A percentile compares a stretch with the other conserved stretches of the same genome.
phyloP scores from a whole-genome alignment of 139 green algal genomes.

The Coelastrella sp. region DNA sequence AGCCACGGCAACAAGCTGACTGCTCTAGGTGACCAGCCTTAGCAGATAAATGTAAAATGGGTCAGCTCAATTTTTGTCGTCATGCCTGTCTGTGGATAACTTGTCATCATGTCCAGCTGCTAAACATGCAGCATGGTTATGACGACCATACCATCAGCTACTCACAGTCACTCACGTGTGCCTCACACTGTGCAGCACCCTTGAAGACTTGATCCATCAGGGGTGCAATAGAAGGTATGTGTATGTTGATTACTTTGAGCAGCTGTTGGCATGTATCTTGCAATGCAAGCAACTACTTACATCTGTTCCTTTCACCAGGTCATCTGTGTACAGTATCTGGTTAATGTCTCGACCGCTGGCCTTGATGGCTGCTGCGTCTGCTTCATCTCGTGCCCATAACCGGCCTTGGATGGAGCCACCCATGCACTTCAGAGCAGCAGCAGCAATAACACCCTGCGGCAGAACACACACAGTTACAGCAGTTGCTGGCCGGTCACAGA shows the following conservation, averaged over 20 bases:
- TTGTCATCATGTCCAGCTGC: too few relatives aligned
- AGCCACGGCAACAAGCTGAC: background rate
- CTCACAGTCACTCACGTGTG: too few relatives aligned
- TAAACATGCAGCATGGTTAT: too few relatives aligned
- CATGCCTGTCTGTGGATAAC: too few relatives aligned
- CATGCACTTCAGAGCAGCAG: constrained; percentile 77
- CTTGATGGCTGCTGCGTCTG: constrained; percentile 61
- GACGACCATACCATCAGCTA: too few relatives aligned
- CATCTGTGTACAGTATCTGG: constrained; percentile 60
- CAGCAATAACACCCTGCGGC: constrained; percentile 85
- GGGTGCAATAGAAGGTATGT: background rate
- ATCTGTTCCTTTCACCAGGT: constrained; percentile 50
- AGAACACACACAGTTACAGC: constrained; percentile 52
- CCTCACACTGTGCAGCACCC: too few relatives aligned
- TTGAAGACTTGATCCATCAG: background rate
- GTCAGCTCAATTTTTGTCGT: too few relatives aligned
- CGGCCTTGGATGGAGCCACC: constrained; percentile 71
- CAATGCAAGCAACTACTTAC: background rate
- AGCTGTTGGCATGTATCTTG: background rate
- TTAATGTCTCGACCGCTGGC: constrained; percentile 66
- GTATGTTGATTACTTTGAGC: background rate
- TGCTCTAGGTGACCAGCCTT: background rate
- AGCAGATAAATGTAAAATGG: too few relatives aligned
- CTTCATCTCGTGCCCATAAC: constrained; percentile 74
- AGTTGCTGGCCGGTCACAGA: background rate